Evolutionary conservation across 345 rosid species (phyloP).

Genomic region (Ceriops tagal): DNA sequence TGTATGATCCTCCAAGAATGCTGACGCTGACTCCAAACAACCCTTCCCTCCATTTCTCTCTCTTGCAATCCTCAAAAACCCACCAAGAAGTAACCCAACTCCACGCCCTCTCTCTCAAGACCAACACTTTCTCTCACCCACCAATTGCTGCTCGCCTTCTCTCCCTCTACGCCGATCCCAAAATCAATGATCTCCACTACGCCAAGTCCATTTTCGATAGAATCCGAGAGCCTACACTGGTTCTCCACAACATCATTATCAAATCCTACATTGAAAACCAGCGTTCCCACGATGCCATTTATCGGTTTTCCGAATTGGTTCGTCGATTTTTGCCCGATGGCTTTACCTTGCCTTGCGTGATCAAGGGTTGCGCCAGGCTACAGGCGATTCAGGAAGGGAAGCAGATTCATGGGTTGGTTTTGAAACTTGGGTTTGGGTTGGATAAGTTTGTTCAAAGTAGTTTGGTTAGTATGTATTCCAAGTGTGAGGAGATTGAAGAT

Average conservation of each 20-base stretch:
- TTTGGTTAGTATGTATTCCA: constrained; percentile 48
- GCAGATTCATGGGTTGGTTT: constrained; percentile 52
- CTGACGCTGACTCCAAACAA: neutral
- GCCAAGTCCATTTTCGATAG: constrained; percentile 47
- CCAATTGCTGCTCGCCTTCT: constrained; percentile 42
- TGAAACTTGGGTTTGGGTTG: constrained; percentile 42
- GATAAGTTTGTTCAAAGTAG: constrained; percentile 58
- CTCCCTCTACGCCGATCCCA: constrained; percentile 37
- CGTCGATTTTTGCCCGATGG: constrained; percentile 33
- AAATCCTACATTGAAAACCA: constrained; percentile 44
- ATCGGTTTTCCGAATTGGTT: constrained; percentile 33
- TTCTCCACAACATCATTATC: constrained; percentile 46
- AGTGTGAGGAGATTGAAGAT: constrained; percentile 36
- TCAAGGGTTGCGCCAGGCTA: constrained; percentile 51
- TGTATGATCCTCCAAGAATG: neutral
- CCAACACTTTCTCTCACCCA: constrained; percentile 32
- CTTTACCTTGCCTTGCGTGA: constrained; percentile 49
- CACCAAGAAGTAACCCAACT: constrained; percentile 35
- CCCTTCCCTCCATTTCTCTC: constrained; percentile 23
- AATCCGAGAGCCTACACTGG: constrained; percentile 25
- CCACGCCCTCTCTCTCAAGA: constrained; percentile 47
- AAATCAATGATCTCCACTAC: constrained; percentile 34
- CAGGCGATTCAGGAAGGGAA: constrained; percentile 45
- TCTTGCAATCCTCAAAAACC: constrained; percentile 30
- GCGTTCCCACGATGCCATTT: constrained; percentile 40